phyloP scores from a whole-genome alignment of 306 rosid genomes.

The Cajanus cajan region DNA sequence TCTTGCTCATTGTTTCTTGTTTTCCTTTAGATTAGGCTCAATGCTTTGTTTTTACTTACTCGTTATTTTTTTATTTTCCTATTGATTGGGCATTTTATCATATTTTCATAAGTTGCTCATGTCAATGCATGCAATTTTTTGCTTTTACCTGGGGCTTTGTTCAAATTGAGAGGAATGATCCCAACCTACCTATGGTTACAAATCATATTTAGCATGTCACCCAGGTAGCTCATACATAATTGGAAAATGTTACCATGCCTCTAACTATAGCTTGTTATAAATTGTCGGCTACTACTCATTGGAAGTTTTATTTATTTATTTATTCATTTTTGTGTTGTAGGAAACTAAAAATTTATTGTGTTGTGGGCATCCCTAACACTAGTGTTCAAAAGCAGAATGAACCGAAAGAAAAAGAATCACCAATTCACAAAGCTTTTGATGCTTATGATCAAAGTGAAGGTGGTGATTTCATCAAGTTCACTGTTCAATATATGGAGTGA shows the following conservation, averaged over 20 bases:
- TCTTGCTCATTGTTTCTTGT: no score
- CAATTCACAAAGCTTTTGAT: conserved; percentile 75
- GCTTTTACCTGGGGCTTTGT: not conserved
- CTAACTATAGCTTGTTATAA: not conserved
- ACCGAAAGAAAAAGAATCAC: conserved; percentile 77
- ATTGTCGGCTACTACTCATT: not conserved
- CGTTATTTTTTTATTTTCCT: no score
- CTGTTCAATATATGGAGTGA: conserved; percentile 92
- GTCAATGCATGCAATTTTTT: not conserved
- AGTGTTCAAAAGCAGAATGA: conserved; percentile 74
- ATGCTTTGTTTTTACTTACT: no score
- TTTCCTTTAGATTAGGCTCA: no score
- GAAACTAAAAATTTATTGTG: conserved; percentile 45
- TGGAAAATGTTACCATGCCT: not conserved
- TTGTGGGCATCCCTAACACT: conserved; percentile 76
- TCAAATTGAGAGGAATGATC: not conserved
- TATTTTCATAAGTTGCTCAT: not conserved
- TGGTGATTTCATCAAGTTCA: conserved; percentile 73
- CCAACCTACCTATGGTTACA: not conserved
- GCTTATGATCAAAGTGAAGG: conserved; percentile 85
- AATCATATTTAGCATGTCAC: not conserved
- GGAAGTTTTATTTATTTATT: not conserved
- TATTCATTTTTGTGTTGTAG: not conserved
- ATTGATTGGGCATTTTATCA: no score
- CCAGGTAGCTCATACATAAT: not conserved